These are phyloP conservation scores for Penicillium sp. DNA, from an alignment of 2,329 filamentous ascomycete genomes.

Conservation along the genomic window DNA sequence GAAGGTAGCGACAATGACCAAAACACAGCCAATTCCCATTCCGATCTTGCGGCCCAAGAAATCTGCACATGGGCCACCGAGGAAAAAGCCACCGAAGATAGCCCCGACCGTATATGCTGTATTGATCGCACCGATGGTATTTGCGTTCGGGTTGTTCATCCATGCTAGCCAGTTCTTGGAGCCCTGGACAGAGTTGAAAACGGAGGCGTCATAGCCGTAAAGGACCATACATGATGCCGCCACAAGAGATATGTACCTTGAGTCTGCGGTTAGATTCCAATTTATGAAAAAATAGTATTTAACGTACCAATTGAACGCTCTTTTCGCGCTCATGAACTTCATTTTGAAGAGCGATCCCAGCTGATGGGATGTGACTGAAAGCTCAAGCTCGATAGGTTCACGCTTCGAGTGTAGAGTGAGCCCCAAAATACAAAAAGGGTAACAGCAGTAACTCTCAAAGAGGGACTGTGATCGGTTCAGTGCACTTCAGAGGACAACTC, in stretches of 20 bases:
- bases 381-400: neutral
- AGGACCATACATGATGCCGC: constrained; percentile 75
- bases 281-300: neutral
- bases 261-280: neutral
- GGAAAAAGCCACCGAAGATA: constrained; percentile 69
- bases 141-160: constrained; percentile 53
- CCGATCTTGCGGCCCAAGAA: constrained; percentile 63
- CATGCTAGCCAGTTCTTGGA: constrained; percentile 67
- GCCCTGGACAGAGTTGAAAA: constrained; percentile 72
- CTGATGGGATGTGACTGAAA: neutral
- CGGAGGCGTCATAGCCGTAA: constrained; percentile 73
- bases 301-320: constrained; percentile 36
- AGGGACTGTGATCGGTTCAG: too few species aligned
- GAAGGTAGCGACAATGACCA: constrained; percentile 69
- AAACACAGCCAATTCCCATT: constrained; percentile 65
- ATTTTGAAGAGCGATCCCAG: constrained; percentile 16
- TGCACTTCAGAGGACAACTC: neutral
- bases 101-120: constrained; percentile 72
- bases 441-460: neutral
- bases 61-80: constrained; percentile 66
- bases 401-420: too few species aligned
- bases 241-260: constrained; percentile 67
- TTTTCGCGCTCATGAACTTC: constrained; percentile 28
- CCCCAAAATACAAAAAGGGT: neutral
- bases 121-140: constrained; percentile 61